Evolutionary conservation across 2,329 filamentous ascomycete genomes (phyloP).

Genomic region (Plectosphaerella sp.): DNA sequence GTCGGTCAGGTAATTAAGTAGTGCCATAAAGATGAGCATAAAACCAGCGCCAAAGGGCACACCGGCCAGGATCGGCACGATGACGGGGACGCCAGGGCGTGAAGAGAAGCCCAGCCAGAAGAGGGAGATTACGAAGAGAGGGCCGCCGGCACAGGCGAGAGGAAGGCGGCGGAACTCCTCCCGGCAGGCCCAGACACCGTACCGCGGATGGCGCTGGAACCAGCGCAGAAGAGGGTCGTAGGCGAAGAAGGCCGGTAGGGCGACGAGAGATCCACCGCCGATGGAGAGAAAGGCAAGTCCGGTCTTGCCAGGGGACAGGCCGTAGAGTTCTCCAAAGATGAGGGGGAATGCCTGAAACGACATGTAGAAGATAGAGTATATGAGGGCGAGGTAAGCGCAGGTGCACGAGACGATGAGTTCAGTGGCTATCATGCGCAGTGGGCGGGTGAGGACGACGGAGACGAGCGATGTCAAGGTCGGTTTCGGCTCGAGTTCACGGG

Average conservation of each 20-base stretch:
- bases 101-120: slow-evolving; percentile 62
- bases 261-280: slow-evolving; percentile 55
- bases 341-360: slow-evolving; percentile 73
- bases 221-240: slow-evolving; percentile 59
- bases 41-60: slow-evolving; percentile 59
- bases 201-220: slow-evolving; percentile 33
- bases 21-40: slow-evolving; percentile 58
- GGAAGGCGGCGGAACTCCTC: slow-evolving; percentile 69
- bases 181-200: slow-evolving; percentile 51
- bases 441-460: slow-evolving; percentile 67
- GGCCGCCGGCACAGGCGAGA: slow-evolving; percentile 65
- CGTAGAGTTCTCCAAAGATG: slow-evolving; percentile 62
- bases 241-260: slow-evolving; percentile 55
- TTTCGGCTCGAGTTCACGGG: slow-evolving; percentile 58
- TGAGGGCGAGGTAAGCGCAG: slow-evolving; percentile 66
- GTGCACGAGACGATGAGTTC: slow-evolving; percentile 71
- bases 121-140: slow-evolving; percentile 51
- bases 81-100: slow-evolving; percentile 40
- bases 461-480: slow-evolving; percentile 53
- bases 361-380: slow-evolving; percentile 65
- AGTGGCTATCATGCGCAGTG: slow-evolving; percentile 65
- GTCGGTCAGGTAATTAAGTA: slow-evolving; percentile 62
- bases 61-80: slow-evolving; percentile 55
- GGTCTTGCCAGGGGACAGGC: slow-evolving; percentile 57
- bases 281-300: slow-evolving; percentile 68